phyloP scores from a whole-genome alignment of 345 rosid species.

The Eutrema heterophyllum region DNA sequence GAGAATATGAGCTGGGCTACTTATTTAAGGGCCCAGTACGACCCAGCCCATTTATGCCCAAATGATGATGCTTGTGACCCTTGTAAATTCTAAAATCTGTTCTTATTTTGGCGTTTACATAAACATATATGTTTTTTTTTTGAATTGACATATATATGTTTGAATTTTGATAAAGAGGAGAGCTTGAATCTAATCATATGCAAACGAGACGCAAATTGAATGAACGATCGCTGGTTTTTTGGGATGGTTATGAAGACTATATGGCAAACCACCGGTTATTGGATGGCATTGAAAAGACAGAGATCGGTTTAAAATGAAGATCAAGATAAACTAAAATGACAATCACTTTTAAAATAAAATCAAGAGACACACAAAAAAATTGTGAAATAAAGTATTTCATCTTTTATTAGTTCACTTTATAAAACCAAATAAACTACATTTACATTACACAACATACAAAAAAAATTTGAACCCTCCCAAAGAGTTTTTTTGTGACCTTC shows the following conservation, averaged over 20 bases:
- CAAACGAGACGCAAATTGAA: neutral
- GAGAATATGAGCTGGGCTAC: too few relatives aligned
- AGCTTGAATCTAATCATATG: too few relatives aligned
- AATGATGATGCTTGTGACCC: too few relatives aligned
- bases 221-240: neutral
- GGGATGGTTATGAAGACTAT: neutral
- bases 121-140: too few relatives aligned
- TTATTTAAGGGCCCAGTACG: neutral
- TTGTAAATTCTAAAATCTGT: too few relatives aligned
- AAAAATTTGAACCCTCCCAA: neutral
- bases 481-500: neutral
- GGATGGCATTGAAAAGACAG: too few relatives aligned
- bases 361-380: neutral
- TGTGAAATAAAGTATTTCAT: neutral
- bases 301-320: neutral
- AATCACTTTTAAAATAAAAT: neutral
- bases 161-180: too few relatives aligned
- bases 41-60: neutral
- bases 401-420: neutral
- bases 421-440: constrained; percentile 2
- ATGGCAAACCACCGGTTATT: too few relatives aligned
- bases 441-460: constrained; percentile 6
- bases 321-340: neutral
- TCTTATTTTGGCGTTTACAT: too few relatives aligned
- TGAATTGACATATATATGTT: too few relatives aligned